Percentiles rank a stretch among this genome's conserved stretches.
Evolutionary conservation across 768 basidiomycete genomes (phyloP).

Genomic region (Pleurotus platypus): DNA sequence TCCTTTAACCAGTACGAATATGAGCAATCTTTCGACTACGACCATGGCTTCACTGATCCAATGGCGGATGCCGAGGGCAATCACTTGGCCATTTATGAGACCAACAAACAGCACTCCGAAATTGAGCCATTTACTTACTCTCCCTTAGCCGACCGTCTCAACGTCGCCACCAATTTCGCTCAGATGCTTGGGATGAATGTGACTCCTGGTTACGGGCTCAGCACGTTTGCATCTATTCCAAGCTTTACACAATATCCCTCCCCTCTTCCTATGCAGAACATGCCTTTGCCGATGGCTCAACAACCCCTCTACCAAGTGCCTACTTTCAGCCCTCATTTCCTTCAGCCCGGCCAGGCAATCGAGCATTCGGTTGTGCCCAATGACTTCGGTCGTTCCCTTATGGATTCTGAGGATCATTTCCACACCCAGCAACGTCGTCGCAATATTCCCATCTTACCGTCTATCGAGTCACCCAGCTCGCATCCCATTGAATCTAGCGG

Average conservation of each 20-base stretch:
- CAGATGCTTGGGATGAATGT: background rate
- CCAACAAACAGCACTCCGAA: background rate
- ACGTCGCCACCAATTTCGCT: background rate
- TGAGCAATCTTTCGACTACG: constrained; percentile 16
- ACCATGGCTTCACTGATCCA: background rate
- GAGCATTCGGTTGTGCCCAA: background rate
- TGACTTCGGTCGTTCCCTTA: background rate
- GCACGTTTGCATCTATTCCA: background rate
- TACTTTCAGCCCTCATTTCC: constrained; percentile 1
- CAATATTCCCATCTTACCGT: constrained; percentile 10
- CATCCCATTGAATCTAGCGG: background rate
- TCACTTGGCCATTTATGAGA: background rate
- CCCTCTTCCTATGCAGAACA: background rate
- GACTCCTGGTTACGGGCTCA: background rate
- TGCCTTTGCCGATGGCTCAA: background rate
- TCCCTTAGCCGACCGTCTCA: background rate
- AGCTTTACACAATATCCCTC: constrained; percentile 1
- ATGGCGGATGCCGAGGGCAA: background rate
- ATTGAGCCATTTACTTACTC: constrained; percentile 2
- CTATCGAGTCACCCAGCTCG: constrained; percentile 8
- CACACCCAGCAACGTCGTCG: constrained; percentile 25
- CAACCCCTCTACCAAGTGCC: background rate
- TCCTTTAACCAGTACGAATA: constrained; percentile 20
- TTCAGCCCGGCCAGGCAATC: background rate
- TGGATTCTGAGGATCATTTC: constrained; percentile 39